Percentiles rank a stretch among this genome's conserved stretches.
phyloP scores from a whole-genome alignment of 2,329 filamentous ascomycete species.

The Blumeria graminis region DNA sequence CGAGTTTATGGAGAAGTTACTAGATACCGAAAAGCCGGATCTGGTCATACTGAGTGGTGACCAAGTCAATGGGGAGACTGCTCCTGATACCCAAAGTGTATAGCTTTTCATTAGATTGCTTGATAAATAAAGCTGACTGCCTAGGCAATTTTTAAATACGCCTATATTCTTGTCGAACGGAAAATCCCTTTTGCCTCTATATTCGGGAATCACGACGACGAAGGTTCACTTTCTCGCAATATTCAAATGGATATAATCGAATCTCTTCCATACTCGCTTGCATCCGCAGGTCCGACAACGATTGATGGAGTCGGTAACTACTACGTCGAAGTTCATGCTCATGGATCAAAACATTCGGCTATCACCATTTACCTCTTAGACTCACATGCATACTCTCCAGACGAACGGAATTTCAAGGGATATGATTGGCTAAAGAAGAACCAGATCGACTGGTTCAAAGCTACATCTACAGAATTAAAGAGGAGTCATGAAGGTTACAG shows the following conservation, averaged over 20 bases:
- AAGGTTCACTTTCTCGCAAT: conserved; percentile 46
- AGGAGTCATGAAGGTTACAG: conserved; percentile 64
- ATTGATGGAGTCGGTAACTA: conserved; percentile 91
- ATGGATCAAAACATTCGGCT: conserved; percentile 66
- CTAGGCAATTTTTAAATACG: conserved; percentile 79
- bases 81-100: conserved; percentile 72
- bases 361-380: conserved; percentile 89
- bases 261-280: conserved; percentile 69
- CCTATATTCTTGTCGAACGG: conserved; percentile 58
- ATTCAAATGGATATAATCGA: conserved; percentile 72
- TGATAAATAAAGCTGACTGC: conserved; percentile 32
- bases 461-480: conserved; percentile 49
- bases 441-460: conserved; percentile 86
- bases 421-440: conserved; percentile 94
- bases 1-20: conserved; percentile 60
- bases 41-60: conserved; percentile 81
- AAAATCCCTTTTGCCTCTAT: conserved; percentile 85
- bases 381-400: conserved; percentile 74
- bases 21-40: conserved; percentile 87
- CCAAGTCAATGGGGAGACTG: conserved; percentile 82
- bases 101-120: conserved; percentile 10
- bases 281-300: conserved; percentile 56
- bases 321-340: conserved; percentile 68
- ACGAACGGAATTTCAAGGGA: conserved; percentile 68
- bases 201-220: conserved; percentile 95